Base-by-base conservation (phyloP, 306 rosid species). In the Ormosia semicastrata region DNA sequence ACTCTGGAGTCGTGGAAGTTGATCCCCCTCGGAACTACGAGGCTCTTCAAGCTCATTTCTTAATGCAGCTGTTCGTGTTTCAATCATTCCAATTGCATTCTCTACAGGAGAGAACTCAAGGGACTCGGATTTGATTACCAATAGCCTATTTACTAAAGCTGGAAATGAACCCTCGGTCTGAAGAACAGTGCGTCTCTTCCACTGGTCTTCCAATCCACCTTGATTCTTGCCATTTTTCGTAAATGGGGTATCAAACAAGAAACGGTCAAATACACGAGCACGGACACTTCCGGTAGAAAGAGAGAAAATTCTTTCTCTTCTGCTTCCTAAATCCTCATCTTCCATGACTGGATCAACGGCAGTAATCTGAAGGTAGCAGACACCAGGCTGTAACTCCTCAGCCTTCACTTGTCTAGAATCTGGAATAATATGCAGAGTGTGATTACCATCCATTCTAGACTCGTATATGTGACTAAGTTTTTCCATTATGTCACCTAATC, bases 1-100 rank as follows among this genome's bases (percentile, higher is more conserved):
- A 82, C 98, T 93, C 86, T 93, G 99, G 66, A 95, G 94, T 39
- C 99, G 92, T 36, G 98, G 99, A 78, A 93, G 97, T 89, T 95
- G 99, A 87, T 95, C 97, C 37, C 99, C 99, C 67, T 95, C 99
- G 2, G 98, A 95, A 75, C 99, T 93, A 17, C 99, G 97, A 71
- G 99, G 99, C 87, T 95, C 99, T 89, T 95, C 99, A 12, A 95
- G 99, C 86, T 95, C 99, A 79, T 95, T 95, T 83, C 99, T 91
- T 74, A 95, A 83, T 49, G 99, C 98, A 54, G 97, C 99, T 11
- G 99, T 95, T 80, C 99, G 83, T 64, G 99, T 95, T 86, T 95
- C 99, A 81, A 95, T 95, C 99, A 95, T 95, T 86, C 99, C 99
- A 68, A 93, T 95, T 57, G 99, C 99, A 87, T 95, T 95, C 85